These are phyloP conservation scores for Tripidium arundinaceum DNA, from an alignment of 202 grass and related monocot species.

Conservation along the genomic window DNA sequence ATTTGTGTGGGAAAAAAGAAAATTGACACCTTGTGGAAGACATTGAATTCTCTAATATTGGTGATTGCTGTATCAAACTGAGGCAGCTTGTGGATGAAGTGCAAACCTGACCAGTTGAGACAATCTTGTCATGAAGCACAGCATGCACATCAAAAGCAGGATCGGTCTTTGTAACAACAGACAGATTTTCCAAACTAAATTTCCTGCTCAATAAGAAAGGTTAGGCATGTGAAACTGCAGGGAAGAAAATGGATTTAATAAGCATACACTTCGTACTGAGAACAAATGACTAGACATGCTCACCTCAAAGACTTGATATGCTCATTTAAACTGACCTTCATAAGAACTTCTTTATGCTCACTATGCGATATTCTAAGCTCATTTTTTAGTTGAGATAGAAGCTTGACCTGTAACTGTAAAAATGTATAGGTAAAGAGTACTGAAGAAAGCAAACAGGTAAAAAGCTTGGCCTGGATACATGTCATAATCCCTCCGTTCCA, in stretches of 20 bases:
- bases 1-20: background rate
- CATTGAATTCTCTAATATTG: constrained; percentile 11
- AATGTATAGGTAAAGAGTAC: constrained; percentile 22
- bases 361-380: constrained; percentile 60
- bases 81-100: constrained; percentile 27
- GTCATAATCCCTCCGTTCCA: background rate
- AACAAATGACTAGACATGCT: constrained; percentile 3
- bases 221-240: constrained; percentile 11
- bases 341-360: constrained; percentile 67
- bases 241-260: constrained; percentile 11
- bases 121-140: constrained; percentile 26
- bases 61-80: constrained; percentile 14
- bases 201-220: constrained; percentile 38
- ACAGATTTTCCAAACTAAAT: constrained; percentile 21
- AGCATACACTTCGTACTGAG: background rate
- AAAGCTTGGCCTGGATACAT: background rate
- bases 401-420: constrained; percentile 47
- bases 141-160: constrained; percentile 19
- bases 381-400: constrained; percentile 58
- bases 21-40: constrained; percentile 27
- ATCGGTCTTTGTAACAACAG: constrained; percentile 12
- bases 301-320: constrained; percentile 63
- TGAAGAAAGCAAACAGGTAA: constrained; percentile 6
- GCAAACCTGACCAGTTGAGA: constrained; percentile 4
- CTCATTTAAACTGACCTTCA: constrained; percentile 48